Base-by-base conservation (phyloP, 75 land plant genomes). In the Pinus albicaulis region DNA sequence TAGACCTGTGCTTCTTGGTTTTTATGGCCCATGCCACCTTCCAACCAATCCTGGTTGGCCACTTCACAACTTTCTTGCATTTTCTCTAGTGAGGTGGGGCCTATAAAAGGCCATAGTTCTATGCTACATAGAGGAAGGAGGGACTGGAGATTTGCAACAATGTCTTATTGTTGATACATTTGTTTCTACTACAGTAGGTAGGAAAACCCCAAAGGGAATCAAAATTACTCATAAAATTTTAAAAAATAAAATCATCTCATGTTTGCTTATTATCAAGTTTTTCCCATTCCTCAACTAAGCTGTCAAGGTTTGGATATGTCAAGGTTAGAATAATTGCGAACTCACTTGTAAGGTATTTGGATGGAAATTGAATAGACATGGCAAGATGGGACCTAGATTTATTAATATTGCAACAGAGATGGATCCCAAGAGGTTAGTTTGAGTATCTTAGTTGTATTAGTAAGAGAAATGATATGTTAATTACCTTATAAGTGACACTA, bases 1-100 rank as follows among this genome's bases (percentile, higher is more conserved):
- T 96, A 98, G 99, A n/a, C n/a, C n/a, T n/a, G 82, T 98, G 23
- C 77, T 98, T 12, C 84, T 86, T 84, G 98, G 92, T 11, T 98
- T 98, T 77, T 98, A 98, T 89, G 99, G 95, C 74, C 98, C 99
- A 60, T 95, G 90, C 73, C 84, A 92, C 79, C 85, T 89, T 70
- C 87, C 82, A 72, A 89, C 69, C 34, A 84, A 92, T 83, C 99
- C 99, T n/a, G 98, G 99, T 23, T 98, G 99, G 99, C 98, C 99
- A 57, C 91, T 95, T 59, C 85, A 98, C 69, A 98, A 98, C 88
- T 88, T 88, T 48, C 89, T 98, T 44, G 88, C 86, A 20, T 83
- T 92, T 74, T 89, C 94, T 78, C 81, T 73, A 60, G 68, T 82
- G 17, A 90, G 92, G 74, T 95, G 99, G 92, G 82, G 80, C 15